These are phyloP conservation scores for Talaromyces sp. DNA, from an alignment of 2,329 filamentous ascomycete genomes.

Conservation along the genomic window DNA sequence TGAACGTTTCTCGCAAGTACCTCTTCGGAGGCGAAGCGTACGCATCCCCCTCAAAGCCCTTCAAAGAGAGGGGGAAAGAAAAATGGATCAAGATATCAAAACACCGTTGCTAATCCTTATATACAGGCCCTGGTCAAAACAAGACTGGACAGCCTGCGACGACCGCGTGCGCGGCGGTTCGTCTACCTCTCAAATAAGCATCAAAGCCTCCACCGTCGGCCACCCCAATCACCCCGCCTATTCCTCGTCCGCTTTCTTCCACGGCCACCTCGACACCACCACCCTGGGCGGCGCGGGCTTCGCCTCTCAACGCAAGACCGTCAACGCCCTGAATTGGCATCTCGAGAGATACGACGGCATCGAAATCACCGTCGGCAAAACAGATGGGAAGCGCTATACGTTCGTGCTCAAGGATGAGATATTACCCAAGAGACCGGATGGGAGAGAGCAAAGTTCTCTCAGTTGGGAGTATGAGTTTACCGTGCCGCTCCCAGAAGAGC, in stretches of 20 bases:
- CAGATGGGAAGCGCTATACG: constrained; percentile 66
- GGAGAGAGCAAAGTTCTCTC: constrained; percentile 66
- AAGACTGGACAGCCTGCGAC: constrained; percentile 65
- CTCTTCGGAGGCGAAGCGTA: constrained; percentile 16
- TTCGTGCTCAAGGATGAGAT: constrained; percentile 70
- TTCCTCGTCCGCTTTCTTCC: constrained; percentile 51
- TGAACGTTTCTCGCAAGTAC: constrained; percentile 6
- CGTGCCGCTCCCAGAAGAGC: constrained; percentile 5
- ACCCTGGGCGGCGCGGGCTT: constrained; percentile 78
- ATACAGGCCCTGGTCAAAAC: constrained; percentile 14
- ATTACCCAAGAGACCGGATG: constrained; percentile 53
- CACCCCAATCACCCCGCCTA: constrained; percentile 21
- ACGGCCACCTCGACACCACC: constrained; percentile 67
- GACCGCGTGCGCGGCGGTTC: constrained; percentile 73
- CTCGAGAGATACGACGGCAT: constrained; percentile 62
- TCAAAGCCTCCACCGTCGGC: constrained; percentile 1
- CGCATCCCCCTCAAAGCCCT: not conserved
- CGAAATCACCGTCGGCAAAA: constrained; percentile 47
- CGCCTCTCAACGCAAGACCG: constrained; percentile 67
- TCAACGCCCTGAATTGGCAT: constrained; percentile 51
- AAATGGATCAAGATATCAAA: too few species aligned
- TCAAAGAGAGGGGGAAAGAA: too few species aligned
- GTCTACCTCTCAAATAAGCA: constrained; percentile 54
- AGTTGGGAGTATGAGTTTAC: constrained; percentile 71
- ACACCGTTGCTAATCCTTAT: not conserved